Evolutionary conservation across 2,329 filamentous ascomycete genomes (phyloP).

Genomic region (Colletotrichum tamarilloi): DNA sequence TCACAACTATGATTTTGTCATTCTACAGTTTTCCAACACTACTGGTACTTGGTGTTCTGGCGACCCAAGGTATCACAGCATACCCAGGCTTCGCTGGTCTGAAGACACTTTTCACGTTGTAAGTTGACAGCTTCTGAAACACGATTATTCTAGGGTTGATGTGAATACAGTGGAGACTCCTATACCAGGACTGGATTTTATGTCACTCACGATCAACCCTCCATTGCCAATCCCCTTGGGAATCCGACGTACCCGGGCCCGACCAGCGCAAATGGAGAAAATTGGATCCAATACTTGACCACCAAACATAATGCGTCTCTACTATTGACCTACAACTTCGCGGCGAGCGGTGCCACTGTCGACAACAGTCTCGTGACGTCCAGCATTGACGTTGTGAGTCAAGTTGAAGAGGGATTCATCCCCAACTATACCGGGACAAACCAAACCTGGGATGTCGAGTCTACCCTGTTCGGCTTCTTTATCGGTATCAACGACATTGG

Average conservation of each 20-base stretch:
- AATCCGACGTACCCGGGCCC: slow-evolving; percentile 58
- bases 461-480: slow-evolving; percentile 61
- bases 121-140: accelerated
- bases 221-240: slow-evolving; percentile 47
- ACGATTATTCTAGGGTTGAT: slow-evolving; percentile 33
- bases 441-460: slow-evolving; percentile 48
- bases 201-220: slow-evolving; percentile 50
- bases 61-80: background rate
- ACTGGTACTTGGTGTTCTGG: background rate
- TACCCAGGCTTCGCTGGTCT: background rate
- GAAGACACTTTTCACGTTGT: slow-evolving; percentile 12
- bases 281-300: slow-evolving; percentile 66
- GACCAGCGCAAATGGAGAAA: slow-evolving; percentile 60
- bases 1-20: background rate
- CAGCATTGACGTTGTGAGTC: slow-evolving; percentile 61
- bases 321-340: background rate
- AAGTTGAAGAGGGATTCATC: slow-evolving; percentile 57
- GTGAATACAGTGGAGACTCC: slow-evolving; percentile 63
- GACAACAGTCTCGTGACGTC: slow-evolving; percentile 56
- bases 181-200: slow-evolving; percentile 48
- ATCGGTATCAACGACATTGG: slow-evolving; percentile 69
- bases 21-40: background rate
- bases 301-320: background rate
- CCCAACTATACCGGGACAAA: slow-evolving; percentile 5
- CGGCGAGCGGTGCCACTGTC: background rate